These are phyloP conservation scores for Alternaria ventricosa DNA, from an alignment of 2,329 filamentous ascomycete species.

Conservation along the genomic window DNA sequence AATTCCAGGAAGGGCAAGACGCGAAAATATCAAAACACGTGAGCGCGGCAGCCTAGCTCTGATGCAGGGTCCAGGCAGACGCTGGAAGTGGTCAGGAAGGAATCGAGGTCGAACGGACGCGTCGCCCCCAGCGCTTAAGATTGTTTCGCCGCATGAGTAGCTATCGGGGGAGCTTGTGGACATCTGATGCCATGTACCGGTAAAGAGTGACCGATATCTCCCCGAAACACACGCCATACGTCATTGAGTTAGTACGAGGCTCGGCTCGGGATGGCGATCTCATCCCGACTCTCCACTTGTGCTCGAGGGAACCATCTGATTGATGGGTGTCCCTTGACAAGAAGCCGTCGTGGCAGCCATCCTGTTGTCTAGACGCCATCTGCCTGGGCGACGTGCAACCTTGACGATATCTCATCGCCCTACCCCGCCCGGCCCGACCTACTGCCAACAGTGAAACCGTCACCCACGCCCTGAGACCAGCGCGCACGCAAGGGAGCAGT, in stretches of 20 bases:
- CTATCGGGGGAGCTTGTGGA: slow-evolving; percentile 17
- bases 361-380: slow-evolving; percentile 21
- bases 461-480: background rate
- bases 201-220: slow-evolving; percentile 20
- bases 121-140: background rate
- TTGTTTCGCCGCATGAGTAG: slow-evolving; percentile 9
- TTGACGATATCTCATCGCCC: background rate
- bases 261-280: slow-evolving; percentile 10
- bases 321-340: background rate
- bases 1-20: slow-evolving; percentile 19
- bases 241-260: slow-evolving; percentile 18
- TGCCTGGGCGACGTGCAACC: slow-evolving; percentile 11
- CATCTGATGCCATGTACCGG: slow-evolving; percentile 13
- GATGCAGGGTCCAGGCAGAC: background rate
- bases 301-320: background rate
- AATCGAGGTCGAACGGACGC: background rate
- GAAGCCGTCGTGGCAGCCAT: background rate
- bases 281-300: background rate
- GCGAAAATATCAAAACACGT: slow-evolving; percentile 18
- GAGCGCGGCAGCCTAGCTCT: slow-evolving; percentile 7
- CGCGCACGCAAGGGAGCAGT: background rate
- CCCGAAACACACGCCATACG: slow-evolving; percentile 20
- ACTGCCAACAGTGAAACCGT: background rate
- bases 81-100: background rate
- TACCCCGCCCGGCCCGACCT: background rate